These are phyloP conservation scores for Penicillium longicatenatum DNA, from an alignment of 495 filamentous ascomycete species.

Conservation along the genomic window DNA sequence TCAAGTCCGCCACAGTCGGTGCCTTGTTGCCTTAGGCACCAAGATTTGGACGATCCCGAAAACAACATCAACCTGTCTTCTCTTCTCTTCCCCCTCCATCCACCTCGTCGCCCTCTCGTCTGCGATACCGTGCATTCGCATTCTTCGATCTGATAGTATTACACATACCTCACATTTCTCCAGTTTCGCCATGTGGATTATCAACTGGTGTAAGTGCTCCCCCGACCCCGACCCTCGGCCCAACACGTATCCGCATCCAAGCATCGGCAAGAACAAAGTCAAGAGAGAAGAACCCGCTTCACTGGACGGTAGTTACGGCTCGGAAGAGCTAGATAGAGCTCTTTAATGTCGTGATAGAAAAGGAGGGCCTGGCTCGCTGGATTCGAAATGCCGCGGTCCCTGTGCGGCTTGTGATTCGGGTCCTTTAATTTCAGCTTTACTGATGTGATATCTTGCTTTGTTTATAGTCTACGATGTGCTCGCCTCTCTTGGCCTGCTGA, in stretches of 20 bases:
- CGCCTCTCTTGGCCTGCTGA: conserved; percentile 83
- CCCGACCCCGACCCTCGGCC: conserved; percentile 20
- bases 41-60: conserved; percentile 25
- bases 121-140: conserved; percentile 6
- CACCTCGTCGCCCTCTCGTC: conserved; percentile 15
- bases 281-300: not conserved
- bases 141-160: conserved; percentile 6
- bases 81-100: conserved; percentile 32
- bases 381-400: conserved; percentile 15
- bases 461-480: conserved; percentile 89
- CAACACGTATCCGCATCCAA: conserved; percentile 12
- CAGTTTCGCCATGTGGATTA: conserved; percentile 78
- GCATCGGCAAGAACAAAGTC: conserved; percentile 1
- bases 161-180: conserved; percentile 8
- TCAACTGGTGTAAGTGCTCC: conserved; percentile 85
- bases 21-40: conserved; percentile 27
- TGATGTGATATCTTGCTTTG: conserved; percentile 15
- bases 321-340: not conserved
- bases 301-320: not conserved
- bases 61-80: conserved; percentile 43
- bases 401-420: conserved; percentile 20
- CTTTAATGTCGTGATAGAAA: not conserved
- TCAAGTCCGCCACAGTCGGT: conserved; percentile 20
- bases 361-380: not conserved
- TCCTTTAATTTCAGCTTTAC: conserved; percentile 7